Evolutionary conservation across 129 eudicot species (phyloP), one percentile per base, ranked within the genome.

Genomic region (Tagetes patula): DNA sequence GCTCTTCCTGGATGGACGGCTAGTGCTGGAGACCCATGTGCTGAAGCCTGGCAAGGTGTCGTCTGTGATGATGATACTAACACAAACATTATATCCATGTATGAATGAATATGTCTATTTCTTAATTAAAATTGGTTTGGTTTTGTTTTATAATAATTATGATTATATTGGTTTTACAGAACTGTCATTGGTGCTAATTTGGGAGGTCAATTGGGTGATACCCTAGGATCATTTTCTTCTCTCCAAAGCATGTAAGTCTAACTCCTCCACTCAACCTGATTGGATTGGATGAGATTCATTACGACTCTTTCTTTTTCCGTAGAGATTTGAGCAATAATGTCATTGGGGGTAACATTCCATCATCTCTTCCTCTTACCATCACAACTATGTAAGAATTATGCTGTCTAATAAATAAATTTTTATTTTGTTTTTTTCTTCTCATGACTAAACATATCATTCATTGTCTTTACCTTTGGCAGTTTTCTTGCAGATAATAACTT

Each of bases 401-500:
- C 71, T 55, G 32, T 31, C 65, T 32, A 60, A 13, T 54, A 38
- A 40, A 33, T 71, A 64, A 59, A 58, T 38, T 61, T 33, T 38
- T 13, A 71, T 5, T 55, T 27, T 71, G 31, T 47, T 65, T 38
- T 32, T 68, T 39, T 58, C 33, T 60, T 34, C 40, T 36, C 61
- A 46, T 50, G 41, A 41, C 65, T 6, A 66, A 69, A 33, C 74
- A 20, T 42, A 82, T 80, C 60, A 81, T 75, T 84, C 87, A 84
- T 85, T 38, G 77, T 83, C 77, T 89, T 85, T 86, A 83, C 85
- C 83, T 75, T 79, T 82, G 86, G 83, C 96, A 94, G 98, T 90
- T 90, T 94, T 85, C 98, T 94, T 90, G 86, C 96, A 86, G 96
- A 76, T 78, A 94, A 94, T 79, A 83, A 90, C 70, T 84, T 94